Percentiles rank a stretch among this genome's conserved stretches.
Conservation (phyloP, 192 early-diverging fungal genomes). For the Umbelopsis isabellina region DNA sequence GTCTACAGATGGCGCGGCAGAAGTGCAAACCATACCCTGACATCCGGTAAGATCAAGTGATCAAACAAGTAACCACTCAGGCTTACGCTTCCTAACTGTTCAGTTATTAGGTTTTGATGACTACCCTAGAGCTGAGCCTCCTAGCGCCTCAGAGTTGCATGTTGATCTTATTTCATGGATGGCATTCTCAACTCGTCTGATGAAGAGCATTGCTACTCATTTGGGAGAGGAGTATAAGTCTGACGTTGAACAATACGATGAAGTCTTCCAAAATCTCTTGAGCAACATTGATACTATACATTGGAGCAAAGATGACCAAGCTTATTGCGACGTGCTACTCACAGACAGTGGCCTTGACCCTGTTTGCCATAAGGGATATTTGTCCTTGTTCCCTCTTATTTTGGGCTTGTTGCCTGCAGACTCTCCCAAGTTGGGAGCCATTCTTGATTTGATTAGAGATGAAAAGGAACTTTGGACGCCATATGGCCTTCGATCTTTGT, state of each 20-base stretch:
- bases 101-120: conserved; percentile 79
- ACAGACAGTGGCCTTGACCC: conserved; percentile 45
- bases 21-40: conserved; percentile 80
- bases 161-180: conserved; percentile 84
- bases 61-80: background rate
- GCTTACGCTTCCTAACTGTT: background rate
- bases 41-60: conserved; percentile 59
- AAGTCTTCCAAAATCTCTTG: conserved; percentile 56
- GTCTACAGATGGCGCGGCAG: conserved; percentile 93
- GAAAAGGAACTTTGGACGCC: conserved; percentile 83
- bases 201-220: conserved; percentile 61
- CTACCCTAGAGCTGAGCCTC: conserved; percentile 81
- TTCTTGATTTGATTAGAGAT: conserved; percentile 79
- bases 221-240: conserved; percentile 50
- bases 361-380: conserved; percentile 73
- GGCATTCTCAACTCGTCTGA: conserved; percentile 56
- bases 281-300: conserved; percentile 67
- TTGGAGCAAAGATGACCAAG: conserved; percentile 65
- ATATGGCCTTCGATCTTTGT: conserved; percentile 72
- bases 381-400: conserved; percentile 84
- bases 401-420: conserved; percentile 72
- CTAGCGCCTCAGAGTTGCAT: conserved; percentile 76
- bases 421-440: conserved; percentile 68
- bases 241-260: conserved; percentile 60
- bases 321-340: conserved; percentile 67